Evolutionary conservation across 352 stramenopile genomes (phyloP), one percentile per base, ranked within the genome.

Genomic region (Globisporangium radiosum): DNA sequence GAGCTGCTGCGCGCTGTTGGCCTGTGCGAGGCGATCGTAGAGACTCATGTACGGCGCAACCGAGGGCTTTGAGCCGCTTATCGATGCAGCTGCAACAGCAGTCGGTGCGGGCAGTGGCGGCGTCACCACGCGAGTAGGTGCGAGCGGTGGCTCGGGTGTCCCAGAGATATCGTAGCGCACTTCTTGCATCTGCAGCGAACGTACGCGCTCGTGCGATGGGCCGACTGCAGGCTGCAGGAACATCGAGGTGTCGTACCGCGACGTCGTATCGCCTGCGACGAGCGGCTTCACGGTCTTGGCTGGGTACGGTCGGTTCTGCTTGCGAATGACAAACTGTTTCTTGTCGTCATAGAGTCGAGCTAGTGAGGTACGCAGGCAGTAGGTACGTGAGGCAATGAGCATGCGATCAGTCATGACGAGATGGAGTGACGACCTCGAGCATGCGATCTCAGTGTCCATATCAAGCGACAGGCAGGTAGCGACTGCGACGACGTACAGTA

Each of bases 271-370:
- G 11, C 71, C 75, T 11, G 70, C 59, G 39, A 85, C 52, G 14
- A 81, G 61, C 13, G 71, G 56, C 5, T 67, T 68, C 4, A 79
- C 60, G 56, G 42, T 69, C 1, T 74, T 84, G 15, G 70, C 78
- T 38, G 69, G 65, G n/a, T 69, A 74, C 4, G 64, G 56, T 9
- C 70, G 65, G 14, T 57, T 74, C 45, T 81, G 75, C 36, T 78
- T 74, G n/a, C 70, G 71, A 9, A 90, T 81, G 45, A 86, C 60
- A 56, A 88, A 92, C 49, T 88, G 71, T 52, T 92, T 90, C 57
- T 88, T 92, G 52, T 90, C 78, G 42, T 88, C 80, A 37, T 92
- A 92, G n/a, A 92, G 68, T 11, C 80, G 76, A 44, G 78, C 82
- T 91, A 45, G 3, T 25, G 5, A n/a, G 25, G 45, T 17, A 7